A percentile compares a stretch with the other conserved stretches of the same genome.
phyloP scores from a whole-genome alignment of 1,139 yeast genomes.

The Casaregolazyma lundiana region DNA sequence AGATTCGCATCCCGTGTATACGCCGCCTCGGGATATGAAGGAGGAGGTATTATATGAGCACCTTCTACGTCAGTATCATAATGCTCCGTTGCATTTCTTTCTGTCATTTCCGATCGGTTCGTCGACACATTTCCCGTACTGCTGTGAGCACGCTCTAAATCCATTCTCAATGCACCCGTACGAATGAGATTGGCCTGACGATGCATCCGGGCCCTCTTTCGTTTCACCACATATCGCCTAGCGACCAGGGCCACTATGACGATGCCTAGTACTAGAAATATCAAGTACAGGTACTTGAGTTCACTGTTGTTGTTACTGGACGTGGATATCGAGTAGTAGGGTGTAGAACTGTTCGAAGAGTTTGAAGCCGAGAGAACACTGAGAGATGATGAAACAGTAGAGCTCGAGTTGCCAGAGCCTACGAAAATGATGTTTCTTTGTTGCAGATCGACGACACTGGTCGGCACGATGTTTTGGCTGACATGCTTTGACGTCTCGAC shows the following conservation, averaged over 20 bases:
- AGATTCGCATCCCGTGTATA: slow-evolving; percentile 13
- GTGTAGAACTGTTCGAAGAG: slow-evolving; percentile 4
- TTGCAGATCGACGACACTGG: not conserved
- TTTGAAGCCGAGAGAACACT: not conserved
- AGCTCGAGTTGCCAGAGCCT: slow-evolving; percentile 8
- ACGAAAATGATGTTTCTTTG: slow-evolving; percentile 16
- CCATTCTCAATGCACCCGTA: slow-evolving; percentile 26
- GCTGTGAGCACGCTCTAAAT: slow-evolving; percentile 19
- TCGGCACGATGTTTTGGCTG: not conserved
- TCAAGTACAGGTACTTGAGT: slow-evolving; percentile 25
- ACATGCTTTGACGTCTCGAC: not conserved
- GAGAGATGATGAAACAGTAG: slow-evolving; percentile 1
- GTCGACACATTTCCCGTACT: slow-evolving; percentile 8
- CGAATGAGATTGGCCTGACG: slow-evolving; percentile 21
- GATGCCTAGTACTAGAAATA: slow-evolving; percentile 26
- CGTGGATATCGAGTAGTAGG: slow-evolving; percentile 6
- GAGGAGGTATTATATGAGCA: slow-evolving; percentile 23
- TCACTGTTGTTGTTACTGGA: slow-evolving; percentile 2
- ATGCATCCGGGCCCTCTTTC: slow-evolving; percentile 21
- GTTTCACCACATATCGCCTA: slow-evolving; percentile 22
- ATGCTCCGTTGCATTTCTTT: slow-evolving; percentile 4
- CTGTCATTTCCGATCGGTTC: slow-evolving; percentile 11
- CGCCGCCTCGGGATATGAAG: slow-evolving; percentile 22
- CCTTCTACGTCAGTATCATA: not conserved
- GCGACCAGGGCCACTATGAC: slow-evolving; percentile 24